Base-by-base conservation (phyloP, 495 filamentous ascomycete species). In the Penicillium verhagenii region DNA sequence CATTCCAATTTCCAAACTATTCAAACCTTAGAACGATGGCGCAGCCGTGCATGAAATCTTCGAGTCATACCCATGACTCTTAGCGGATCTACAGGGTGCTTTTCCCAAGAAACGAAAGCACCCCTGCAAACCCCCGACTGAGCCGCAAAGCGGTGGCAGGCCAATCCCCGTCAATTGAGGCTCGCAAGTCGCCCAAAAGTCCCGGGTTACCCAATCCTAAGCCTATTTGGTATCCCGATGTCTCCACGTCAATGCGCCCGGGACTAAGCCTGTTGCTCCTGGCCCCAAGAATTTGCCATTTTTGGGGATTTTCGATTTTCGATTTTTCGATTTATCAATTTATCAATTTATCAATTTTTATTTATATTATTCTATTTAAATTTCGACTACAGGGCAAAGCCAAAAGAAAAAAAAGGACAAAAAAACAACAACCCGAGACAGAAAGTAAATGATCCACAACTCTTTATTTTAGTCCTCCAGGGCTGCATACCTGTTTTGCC, bases 381-480 rank as follows among this genome's bases (percentile, higher is more conserved):
- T n/a, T n/a, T n/a, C n/a, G n/a, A n/a, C n/a, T n/a, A n/a, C 25
- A 25, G 14, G 39, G 4, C 20, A 43, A 47, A 23, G 33, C 10
- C 38, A 24, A 37, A 20, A 42, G 16, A 52, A 43, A 42, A 44
- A 13, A 38, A 39, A 39, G 19, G 19, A 39, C n/a, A 39, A 6
- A 2, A 2, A 39, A n/a, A 18, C 2, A 39, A 39, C 2, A 39
- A 39, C n/a, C 10, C 13, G 14, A 16, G 37, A n/a, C n/a, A n/a
- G 10, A 31, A 31, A 31, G 3, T 35, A 35, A 35, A 35, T 16
- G 28, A 48, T 45, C 42, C 26, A 56, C 58, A 53, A 53, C 58
- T 28, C 23, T 53, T 56, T 53, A 43, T 2, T 14, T 26, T n/a
- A n/a, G n/a, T n/a, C n/a, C n/a, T n/a, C n/a, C n/a, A n/a, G n/a